Evolutionary conservation across 2,329 filamentous ascomycete genomes (phyloP).

Genomic region (Epichloe uncinata): DNA sequence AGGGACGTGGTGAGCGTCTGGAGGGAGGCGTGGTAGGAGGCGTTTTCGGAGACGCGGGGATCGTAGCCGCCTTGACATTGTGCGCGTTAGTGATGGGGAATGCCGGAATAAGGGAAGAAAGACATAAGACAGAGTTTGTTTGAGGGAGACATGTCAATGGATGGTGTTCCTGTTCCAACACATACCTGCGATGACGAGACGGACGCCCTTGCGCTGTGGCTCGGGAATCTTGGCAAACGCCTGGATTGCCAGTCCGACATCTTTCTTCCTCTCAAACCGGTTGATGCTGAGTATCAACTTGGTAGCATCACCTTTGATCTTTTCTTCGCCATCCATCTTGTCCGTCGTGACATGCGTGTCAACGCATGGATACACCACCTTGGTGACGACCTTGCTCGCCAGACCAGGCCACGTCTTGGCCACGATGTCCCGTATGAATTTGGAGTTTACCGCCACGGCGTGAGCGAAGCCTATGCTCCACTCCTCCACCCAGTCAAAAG

Average conservation of each 20-base stretch:
- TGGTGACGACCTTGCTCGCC: slow-evolving; percentile 45
- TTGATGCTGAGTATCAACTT: slow-evolving; percentile 71
- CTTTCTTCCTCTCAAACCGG: slow-evolving; percentile 93
- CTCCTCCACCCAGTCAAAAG: slow-evolving; percentile 72
- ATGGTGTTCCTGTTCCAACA: background rate
- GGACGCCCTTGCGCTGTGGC: slow-evolving; percentile 44
- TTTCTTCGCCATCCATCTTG: slow-evolving; percentile 14
- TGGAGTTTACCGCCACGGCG: slow-evolving; percentile 85
- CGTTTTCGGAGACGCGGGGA: slow-evolving; percentile 71
- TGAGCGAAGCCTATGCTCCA: slow-evolving; percentile 84
- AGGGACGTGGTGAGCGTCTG: slow-evolving; percentile 54
- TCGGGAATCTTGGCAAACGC: slow-evolving; percentile 66
- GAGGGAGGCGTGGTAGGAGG: slow-evolving; percentile 68
- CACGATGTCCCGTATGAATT: slow-evolving; percentile 73
- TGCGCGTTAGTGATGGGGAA: background rate
- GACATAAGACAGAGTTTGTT: no score
- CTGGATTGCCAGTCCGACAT: slow-evolving; percentile 71
- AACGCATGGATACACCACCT: slow-evolving; percentile 88
- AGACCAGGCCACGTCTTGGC: slow-evolving; percentile 57
- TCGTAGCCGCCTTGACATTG: slow-evolving; percentile 65
- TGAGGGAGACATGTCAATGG: background rate
- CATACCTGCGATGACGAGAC: slow-evolving; percentile 67
- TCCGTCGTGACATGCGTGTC: slow-evolving; percentile 35
- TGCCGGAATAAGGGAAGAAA: background rate
- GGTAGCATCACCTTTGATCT: slow-evolving; percentile 5